phyloP scores from a whole-genome alignment of 2,329 filamentous ascomycete species.

The Aspergillus caelatus region DNA sequence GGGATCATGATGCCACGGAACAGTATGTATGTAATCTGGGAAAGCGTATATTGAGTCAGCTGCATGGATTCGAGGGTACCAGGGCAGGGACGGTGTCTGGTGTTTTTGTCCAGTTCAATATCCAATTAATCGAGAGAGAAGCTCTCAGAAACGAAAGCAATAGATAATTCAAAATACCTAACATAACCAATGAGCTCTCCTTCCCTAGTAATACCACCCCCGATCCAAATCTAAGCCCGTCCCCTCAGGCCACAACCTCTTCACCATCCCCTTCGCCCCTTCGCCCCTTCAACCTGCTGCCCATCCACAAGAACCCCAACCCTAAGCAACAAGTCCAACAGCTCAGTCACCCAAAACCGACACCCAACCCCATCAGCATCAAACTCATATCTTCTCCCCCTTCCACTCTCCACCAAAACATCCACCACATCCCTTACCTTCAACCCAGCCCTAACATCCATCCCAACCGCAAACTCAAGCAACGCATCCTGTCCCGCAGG shows the following conservation, averaged over 20 bases:
- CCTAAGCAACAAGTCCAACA: not conserved
- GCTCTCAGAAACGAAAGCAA: not conserved
- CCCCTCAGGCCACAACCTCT: not conserved
- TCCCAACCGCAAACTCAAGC: not conserved
- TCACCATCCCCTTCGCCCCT: not conserved
- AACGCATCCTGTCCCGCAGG: not conserved
- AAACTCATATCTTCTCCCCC: not conserved
- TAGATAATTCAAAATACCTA: not conserved
- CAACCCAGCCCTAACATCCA: not conserved
- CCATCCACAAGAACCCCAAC: not conserved
- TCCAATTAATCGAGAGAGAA: not conserved
- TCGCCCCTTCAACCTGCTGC: not conserved
- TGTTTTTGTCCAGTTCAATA: slow-evolving; percentile 11
- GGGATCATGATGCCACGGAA: slow-evolving; percentile 34
- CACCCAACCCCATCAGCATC: not conserved
- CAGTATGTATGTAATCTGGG: slow-evolving; percentile 25
- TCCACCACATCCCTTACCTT: not conserved
- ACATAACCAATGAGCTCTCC: not conserved
- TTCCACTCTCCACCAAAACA: not conserved
- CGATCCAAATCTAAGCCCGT: not conserved
- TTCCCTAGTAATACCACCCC: not conserved
- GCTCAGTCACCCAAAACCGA: not conserved
- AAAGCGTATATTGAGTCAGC: slow-evolving; percentile 6
- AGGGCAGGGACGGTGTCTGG: slow-evolving; percentile 12
- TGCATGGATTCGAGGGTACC: slow-evolving; percentile 5